Percentiles rank a stretch among this genome's conserved stretches.
phyloP scores from a whole-genome alignment of 2,329 filamentous ascomycete genomes.

The Beauveria australis region DNA sequence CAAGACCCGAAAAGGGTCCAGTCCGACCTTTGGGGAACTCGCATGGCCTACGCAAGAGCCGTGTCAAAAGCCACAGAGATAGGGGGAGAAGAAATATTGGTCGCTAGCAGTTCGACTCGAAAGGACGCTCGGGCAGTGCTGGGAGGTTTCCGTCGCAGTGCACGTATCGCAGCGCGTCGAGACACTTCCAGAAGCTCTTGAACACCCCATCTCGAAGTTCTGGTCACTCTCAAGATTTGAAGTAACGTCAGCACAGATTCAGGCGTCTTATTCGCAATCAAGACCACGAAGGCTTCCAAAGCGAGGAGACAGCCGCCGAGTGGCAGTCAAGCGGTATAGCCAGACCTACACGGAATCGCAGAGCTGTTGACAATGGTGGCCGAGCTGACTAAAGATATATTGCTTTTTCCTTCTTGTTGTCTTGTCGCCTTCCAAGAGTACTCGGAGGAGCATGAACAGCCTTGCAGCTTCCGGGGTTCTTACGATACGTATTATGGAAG shows the following conservation, averaged over 20 bases:
- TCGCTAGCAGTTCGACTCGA: neutral
- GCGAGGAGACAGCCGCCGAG: neutral
- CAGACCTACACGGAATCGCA: neutral
- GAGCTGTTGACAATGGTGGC: neutral
- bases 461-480: too few species aligned
- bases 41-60: neutral
- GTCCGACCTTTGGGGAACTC: neutral
- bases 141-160: neutral
- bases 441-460: too few species aligned
- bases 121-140: neutral
- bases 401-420: too few species aligned
- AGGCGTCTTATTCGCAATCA: neutral
- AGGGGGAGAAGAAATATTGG: too few species aligned
- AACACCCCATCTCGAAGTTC: neutral
- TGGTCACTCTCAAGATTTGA: neutral
- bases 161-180: neutral
- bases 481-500: too few species aligned
- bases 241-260: neutral
- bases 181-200: neutral
- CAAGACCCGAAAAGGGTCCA: neutral
- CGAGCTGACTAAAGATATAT: neutral
- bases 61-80: neutral
- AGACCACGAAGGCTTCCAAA: neutral
- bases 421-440: too few species aligned
- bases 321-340: neutral